These are phyloP conservation scores for Fusarium torulosum DNA, from an alignment of 2,329 filamentous ascomycete genomes.

Conservation along the genomic window DNA sequence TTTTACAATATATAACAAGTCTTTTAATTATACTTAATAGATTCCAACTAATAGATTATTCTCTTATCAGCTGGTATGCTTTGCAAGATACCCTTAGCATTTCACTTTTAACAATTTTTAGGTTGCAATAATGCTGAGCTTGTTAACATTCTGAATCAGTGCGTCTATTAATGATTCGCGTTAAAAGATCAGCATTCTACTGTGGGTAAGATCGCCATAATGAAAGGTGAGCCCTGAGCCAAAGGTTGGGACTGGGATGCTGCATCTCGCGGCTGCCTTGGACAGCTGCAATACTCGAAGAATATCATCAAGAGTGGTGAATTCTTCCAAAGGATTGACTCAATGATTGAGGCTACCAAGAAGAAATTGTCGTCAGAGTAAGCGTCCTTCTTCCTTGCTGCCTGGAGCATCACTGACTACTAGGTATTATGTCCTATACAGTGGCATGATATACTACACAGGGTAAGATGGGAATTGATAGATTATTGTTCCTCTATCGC, in stretches of 20 bases:
- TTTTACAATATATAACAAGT: too few species aligned
- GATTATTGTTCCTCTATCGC: too few species aligned
- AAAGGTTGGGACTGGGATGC: slow-evolving; percentile 7
- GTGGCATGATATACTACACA: slow-evolving; percentile 26
- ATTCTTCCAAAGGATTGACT: neutral
- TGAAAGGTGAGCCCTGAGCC: slow-evolving; percentile 11
- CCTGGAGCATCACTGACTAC: too few species aligned
- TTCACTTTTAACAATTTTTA: too few species aligned
- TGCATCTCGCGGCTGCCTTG: neutral
- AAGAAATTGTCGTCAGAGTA: slow-evolving; percentile 7
- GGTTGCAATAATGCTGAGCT: slow-evolving; percentile 26
- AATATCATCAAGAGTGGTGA: slow-evolving; percentile 6
- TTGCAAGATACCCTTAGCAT: too few species aligned
- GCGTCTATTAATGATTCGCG: slow-evolving; percentile 19
- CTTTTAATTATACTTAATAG: too few species aligned
- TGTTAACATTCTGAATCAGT: slow-evolving; percentile 19
- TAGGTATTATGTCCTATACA: too few species aligned
- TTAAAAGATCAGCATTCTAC: neutral
- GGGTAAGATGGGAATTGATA: neutral
- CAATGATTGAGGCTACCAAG: slow-evolving; percentile 8
- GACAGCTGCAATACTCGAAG: slow-evolving; percentile 6
- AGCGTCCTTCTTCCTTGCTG: too few species aligned
- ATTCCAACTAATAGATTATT: too few species aligned
- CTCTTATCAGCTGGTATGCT: too few species aligned
- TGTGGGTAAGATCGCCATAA: slow-evolving; percentile 1